These are phyloP conservation scores for Diaporthe batatas DNA, from an alignment of 2,329 filamentous ascomycete species.

Conservation along the genomic window DNA sequence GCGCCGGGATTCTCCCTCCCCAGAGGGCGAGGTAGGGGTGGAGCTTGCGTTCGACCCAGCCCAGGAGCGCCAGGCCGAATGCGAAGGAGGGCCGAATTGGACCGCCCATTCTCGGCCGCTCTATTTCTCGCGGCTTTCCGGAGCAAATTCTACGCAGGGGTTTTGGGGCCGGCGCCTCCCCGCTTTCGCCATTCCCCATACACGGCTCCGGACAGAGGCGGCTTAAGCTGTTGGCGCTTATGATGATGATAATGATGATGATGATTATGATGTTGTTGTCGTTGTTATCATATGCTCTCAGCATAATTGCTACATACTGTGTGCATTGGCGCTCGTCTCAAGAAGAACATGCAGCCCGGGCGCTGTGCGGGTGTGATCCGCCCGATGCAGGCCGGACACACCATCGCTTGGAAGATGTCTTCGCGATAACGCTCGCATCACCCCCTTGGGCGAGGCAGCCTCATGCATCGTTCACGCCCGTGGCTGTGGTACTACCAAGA, in stretches of 20 bases:
- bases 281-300: not conserved
- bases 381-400: conserved; percentile 30
- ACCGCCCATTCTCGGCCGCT: conserved; percentile 32
- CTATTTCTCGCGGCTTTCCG: conserved; percentile 33
- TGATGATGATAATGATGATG: too few relatives aligned
- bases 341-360: not conserved
- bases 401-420: not conserved
- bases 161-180: conserved; percentile 19
- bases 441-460: conserved; percentile 15
- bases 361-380: not conserved
- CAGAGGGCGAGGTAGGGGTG: conserved; percentile 4
- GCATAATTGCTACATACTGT: conserved; percentile 10
- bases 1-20: conserved; percentile 18
- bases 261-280: not conserved
- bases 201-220: not conserved
- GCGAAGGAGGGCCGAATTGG: conserved; percentile 31
- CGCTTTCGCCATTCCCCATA: conserved; percentile 13
- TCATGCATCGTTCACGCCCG: conserved; percentile 3
- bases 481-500: not conserved
- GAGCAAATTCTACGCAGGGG: conserved; percentile 19
- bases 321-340: not conserved
- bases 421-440: conserved; percentile 27
- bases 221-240: not conserved
- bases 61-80: conserved; percentile 1
- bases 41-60: conserved; percentile 22